Conservation (phyloP, 148 eudicot species). For the Polygonum maritimum region DNA sequence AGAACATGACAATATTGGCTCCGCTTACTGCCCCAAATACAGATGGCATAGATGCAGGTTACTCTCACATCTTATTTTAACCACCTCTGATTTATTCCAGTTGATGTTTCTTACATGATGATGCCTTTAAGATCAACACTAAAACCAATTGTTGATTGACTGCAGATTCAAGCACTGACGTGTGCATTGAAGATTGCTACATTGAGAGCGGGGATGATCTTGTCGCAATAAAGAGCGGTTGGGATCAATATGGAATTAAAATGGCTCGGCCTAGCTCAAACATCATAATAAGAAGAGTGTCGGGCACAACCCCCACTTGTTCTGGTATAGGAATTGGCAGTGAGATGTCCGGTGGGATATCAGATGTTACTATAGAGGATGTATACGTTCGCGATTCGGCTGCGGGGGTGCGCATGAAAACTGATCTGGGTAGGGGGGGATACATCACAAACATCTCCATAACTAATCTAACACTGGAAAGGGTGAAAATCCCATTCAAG, state of each 20-base stretch:
- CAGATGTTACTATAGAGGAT: conserved; percentile 49
- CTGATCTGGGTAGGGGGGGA: conserved; percentile 86
- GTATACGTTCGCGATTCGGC: conserved; percentile 55
- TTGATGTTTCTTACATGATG: neutral
- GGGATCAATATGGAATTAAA: conserved; percentile 85
- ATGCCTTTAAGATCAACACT: too few species aligned
- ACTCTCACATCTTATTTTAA: neutral
- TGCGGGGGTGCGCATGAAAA: conserved; percentile 79
- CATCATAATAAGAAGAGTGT: conserved; percentile 66
- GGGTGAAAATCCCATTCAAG: conserved; percentile 78
- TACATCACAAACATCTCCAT: conserved; percentile 61
- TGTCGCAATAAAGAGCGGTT: conserved; percentile 87
- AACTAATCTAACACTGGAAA: conserved; percentile 51
- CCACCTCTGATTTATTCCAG: neutral
- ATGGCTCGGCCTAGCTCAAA: conserved; percentile 78
- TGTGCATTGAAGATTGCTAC: conserved; percentile 92
- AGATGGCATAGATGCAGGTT: conserved; percentile 98
- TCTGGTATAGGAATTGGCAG: conserved; percentile 96
- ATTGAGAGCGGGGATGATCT: conserved; percentile 99
- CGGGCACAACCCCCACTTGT: conserved; percentile 92
- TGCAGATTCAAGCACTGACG: conserved; percentile 78
- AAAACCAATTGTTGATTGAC: neutral
- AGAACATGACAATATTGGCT: conserved; percentile 87
- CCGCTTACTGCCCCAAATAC: conserved; percentile 95
- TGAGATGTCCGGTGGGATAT: conserved; percentile 93